Conservation (phyloP, 2,329 filamentous ascomycete species). For the Fusarium devonianum region DNA sequence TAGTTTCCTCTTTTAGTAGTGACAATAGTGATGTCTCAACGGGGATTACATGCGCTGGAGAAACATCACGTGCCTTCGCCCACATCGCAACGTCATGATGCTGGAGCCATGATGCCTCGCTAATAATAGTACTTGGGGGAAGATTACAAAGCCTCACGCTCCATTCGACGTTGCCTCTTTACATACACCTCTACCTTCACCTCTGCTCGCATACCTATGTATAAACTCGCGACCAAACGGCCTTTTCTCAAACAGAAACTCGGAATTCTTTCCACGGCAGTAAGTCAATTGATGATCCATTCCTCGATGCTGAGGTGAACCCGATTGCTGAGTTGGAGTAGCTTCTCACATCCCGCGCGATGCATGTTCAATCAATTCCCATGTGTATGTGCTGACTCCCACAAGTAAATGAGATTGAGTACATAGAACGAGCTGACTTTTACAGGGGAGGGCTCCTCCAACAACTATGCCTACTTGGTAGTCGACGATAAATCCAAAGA, state of each 20-base stretch:
- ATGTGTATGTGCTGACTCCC: slow-evolving; percentile 72
- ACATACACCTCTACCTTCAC: slow-evolving; percentile 3
- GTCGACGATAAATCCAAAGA: slow-evolving; percentile 81
- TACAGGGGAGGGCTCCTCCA: slow-evolving; percentile 75
- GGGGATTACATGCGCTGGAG: no score
- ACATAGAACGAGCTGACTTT: slow-evolving; percentile 14
- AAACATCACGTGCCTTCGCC: slow-evolving; percentile 33
- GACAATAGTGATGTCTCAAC: no score
- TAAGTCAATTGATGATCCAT: slow-evolving; percentile 24
- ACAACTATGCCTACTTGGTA: slow-evolving; percentile 88
- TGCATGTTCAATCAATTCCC: slow-evolving; percentile 88
- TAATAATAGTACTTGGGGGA: slow-evolving; percentile 8
- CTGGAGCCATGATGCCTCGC: slow-evolving; percentile 27
- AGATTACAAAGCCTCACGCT: slow-evolving; percentile 39
- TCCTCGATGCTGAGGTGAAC: background rate
- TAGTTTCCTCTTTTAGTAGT: no score
- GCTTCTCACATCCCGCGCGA: slow-evolving; percentile 49
- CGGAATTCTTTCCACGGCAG: slow-evolving; percentile 31
- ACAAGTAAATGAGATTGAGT: background rate
- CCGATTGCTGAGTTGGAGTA: slow-evolving; percentile 14
- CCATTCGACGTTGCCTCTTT: slow-evolving; percentile 31
- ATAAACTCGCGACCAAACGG: slow-evolving; percentile 50
- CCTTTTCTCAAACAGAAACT: slow-evolving; percentile 46
- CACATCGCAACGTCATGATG: slow-evolving; percentile 36
- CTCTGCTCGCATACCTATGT: slow-evolving; percentile 46